phyloP scores from a whole-genome alignment of 2,329 filamentous ascomycete genomes.

The Fusarium pseudocircinatum region DNA sequence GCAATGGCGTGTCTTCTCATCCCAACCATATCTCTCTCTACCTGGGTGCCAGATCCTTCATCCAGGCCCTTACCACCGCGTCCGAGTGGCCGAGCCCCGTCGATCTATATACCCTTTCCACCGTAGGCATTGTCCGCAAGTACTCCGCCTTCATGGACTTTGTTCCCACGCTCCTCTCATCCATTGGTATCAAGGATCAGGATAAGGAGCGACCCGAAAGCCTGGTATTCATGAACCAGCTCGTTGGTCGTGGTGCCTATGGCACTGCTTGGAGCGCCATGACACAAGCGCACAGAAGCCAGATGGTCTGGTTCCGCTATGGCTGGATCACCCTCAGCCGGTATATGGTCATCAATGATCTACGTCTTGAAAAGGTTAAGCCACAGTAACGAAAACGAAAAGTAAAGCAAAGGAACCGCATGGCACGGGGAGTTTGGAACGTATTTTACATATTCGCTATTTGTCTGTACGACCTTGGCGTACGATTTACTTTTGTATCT shows the following conservation, averaged over 20 bases:
- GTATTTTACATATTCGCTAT: conserved; percentile 7
- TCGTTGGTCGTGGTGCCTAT: conserved; percentile 66
- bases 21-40: conserved; percentile 94
- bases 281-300: conserved; percentile 88
- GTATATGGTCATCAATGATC: conserved; percentile 96
- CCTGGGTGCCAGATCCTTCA: conserved; percentile 79
- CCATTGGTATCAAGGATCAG: conserved; percentile 50
- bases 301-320: conserved; percentile 99
- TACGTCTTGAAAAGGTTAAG: conserved; percentile 64
- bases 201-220: conserved; percentile 58
- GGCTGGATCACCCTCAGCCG: conserved; percentile 91
- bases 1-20: conserved; percentile 82
- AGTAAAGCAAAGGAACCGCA: conserved; percentile 10
- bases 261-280: conserved; percentile 81
- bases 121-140: conserved; percentile 79
- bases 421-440: conserved; percentile 23
- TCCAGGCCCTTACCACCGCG: conserved; percentile 71
- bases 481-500: conserved; percentile 12
- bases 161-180: conserved; percentile 69
- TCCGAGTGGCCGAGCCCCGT: conserved; percentile 77
- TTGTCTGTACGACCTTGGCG: conserved; percentile 3
- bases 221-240: conserved; percentile 76
- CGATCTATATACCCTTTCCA: conserved; percentile 84
- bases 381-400: conserved; percentile 4
- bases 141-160: conserved; percentile 82